phyloP scores from a whole-genome alignment of 23 red algal genomes.

The Gracilaria vermiculophylla region DNA sequence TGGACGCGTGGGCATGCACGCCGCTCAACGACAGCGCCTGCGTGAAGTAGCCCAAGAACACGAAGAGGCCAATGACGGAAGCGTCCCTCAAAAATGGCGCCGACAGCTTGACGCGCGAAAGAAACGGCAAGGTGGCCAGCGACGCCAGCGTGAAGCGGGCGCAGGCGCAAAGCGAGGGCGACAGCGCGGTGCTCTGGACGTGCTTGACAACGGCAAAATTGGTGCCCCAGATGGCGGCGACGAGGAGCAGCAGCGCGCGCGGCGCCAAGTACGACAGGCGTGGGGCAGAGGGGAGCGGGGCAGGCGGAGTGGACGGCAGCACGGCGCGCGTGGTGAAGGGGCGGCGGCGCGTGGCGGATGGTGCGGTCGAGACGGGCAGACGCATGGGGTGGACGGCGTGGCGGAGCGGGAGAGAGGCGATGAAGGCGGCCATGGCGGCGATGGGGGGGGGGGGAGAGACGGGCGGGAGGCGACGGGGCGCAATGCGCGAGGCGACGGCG shows the following conservation, averaged over 20 bases:
- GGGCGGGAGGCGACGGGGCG: no score
- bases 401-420: neutral
- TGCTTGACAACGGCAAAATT: constrained; percentile 87
- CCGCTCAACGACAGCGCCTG: constrained; percentile 64
- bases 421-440: neutral
- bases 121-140: constrained; percentile 40
- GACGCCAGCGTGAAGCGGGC: constrained; percentile 74
- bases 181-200: constrained; percentile 29
- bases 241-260: constrained; percentile 56
- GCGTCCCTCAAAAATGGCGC: neutral
- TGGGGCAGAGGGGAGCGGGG: neutral
- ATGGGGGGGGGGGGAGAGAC: neutral
- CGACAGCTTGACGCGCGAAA: neutral
- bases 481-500: no score
- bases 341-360: neutral
- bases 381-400: neutral
- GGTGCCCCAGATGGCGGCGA: constrained; percentile 85
- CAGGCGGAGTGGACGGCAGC: neutral
- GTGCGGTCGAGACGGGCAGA: neutral
- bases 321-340: neutral
- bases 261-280: constrained; percentile 53
- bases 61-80: constrained; percentile 27
- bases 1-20: constrained; percentile 48
- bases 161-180: constrained; percentile 23
- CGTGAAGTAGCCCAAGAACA: constrained; percentile 69